Evolutionary conservation across 805 yeast genomes (phyloP), one percentile per base, ranked within the genome.

Genomic region (Kluyveromyces lactis): DNA sequence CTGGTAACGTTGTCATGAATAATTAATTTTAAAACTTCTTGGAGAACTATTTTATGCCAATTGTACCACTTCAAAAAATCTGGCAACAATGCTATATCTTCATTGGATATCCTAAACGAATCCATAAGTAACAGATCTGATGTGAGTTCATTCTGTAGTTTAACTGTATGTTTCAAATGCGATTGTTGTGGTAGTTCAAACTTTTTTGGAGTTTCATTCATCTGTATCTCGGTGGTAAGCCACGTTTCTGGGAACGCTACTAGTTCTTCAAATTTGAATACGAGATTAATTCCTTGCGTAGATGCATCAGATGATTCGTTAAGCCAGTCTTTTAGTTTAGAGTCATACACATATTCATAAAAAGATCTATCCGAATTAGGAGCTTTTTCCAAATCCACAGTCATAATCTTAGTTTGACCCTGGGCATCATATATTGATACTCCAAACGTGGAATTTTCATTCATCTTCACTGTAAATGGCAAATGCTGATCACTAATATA

Each of bases 41-140:
- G 37, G 28, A 13, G 45, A 35, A 12, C 34, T 30, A 21, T 38
- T 42, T 26, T 13, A 17, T 32, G 56, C 66, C 66, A 61, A 12
- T 44, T 39, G 16, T 51, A 29, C 63, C 63, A 61, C 28, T 48
- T 53, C 32, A 58, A 32, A 12, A 61, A 39, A 28, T 56, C 62
- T 6, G 36, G 23, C 6, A 56, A 27, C n/a, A 54, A 33, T 26
- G 52, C 52, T n/a, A 57, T 37, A 33, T 52, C 54, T 26, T 57
- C 61, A 42, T 60, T 60, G 39, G 59, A 50, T 5, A 60, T 46
- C 35, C 55, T 49, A 36, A 58, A 53, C 27, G 47, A 55, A n/a
- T 39, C 42, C 8, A 54, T 38, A 9, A 45, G 41, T 9, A 51
- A 39, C 9, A 60, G 38, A 9, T 47, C 44, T 12, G 60, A 49